These are phyloP conservation scores for Oropetium thomaeum DNA, from an alignment of 176 grass and related monocot species.

Conservation along the genomic window DNA sequence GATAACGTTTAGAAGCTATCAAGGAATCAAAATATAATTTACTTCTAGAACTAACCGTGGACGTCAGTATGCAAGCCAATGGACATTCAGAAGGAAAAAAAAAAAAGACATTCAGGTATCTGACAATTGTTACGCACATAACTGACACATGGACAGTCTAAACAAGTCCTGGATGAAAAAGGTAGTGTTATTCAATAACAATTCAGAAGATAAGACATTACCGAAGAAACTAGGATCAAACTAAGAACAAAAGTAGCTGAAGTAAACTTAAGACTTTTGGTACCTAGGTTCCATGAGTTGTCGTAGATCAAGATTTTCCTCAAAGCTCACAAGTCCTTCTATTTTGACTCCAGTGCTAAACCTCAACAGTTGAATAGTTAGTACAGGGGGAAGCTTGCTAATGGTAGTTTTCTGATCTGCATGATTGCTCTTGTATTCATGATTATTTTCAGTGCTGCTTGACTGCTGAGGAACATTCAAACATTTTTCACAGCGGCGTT, in stretches of 20 bases:
- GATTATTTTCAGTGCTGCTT: not conserved
- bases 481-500: constrained; percentile 32
- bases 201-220: not conserved
- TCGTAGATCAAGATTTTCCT: constrained; percentile 64
- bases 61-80: not conserved
- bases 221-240: not conserved
- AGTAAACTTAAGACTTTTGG: not conserved
- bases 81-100: not conserved
- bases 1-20: not conserved
- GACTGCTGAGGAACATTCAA: not conserved
- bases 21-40: not conserved
- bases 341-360: constrained; percentile 17
- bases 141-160: not conserved
- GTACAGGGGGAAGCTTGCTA: not conserved
- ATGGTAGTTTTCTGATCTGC: not conserved
- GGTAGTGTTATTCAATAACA: not conserved
- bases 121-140: not conserved
- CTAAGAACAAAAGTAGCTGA: not conserved
- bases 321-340: constrained; percentile 62
- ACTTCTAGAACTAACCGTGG: not conserved
- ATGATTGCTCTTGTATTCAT: not conserved
- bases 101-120: not conserved
- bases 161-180: not conserved
- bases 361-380: not conserved
- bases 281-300: constrained; percentile 70